Conservation (phyloP, 2,329 filamentous ascomycete genomes). For the Arachnopeziza araneosa region DNA sequence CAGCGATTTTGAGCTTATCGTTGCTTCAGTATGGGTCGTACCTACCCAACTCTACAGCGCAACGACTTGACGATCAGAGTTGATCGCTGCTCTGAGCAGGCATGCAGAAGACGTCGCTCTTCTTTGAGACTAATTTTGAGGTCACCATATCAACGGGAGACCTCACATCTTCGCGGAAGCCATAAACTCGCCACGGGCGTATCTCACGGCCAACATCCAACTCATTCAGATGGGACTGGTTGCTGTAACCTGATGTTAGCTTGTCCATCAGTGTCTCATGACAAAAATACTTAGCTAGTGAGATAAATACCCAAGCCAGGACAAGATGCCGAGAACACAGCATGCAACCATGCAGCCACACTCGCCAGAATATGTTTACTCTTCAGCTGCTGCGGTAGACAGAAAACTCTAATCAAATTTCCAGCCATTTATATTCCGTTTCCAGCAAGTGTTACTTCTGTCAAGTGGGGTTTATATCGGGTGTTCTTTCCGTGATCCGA, state of each 20-base stretch:
- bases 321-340: not conserved
- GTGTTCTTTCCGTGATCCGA: not conserved
- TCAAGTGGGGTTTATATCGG: not conserved
- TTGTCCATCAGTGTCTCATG: not conserved
- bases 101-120: not conserved
- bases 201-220: not conserved
- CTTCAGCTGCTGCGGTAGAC: not conserved
- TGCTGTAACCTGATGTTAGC: not conserved
- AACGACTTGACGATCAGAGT: not conserved
- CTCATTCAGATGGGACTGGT: not conserved
- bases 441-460: not conserved
- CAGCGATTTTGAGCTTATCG: not conserved
- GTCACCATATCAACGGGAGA: not conserved
- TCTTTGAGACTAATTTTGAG: not conserved
- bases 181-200: not conserved
- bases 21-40: not conserved
- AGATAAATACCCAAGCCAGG: not conserved
- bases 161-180: not conserved
- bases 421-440: not conserved
- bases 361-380: not conserved
- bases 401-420: not conserved
- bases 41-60: not conserved
- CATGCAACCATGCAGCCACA: not conserved
- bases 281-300: not conserved
- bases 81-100: not conserved